Evolutionary conservation across 129 eudicot species (phyloP).

Genomic region (Centella asiatica): DNA sequence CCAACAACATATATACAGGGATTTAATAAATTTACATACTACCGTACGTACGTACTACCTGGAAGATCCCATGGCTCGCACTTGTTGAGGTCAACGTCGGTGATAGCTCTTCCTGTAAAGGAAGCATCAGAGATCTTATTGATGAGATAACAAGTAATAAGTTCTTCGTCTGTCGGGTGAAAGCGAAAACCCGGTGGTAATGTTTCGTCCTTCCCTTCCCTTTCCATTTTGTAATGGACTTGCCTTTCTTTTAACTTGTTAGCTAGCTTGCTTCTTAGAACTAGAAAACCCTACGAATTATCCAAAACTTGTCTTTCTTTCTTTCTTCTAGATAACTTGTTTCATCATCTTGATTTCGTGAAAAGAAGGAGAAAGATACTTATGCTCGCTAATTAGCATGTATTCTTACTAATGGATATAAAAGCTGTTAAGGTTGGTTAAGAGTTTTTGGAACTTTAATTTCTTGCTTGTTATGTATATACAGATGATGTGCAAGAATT

Average conservation of each 20-base stretch:
- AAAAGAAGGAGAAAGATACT: not conserved
- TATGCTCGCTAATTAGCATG: not conserved
- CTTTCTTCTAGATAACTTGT: conserved; percentile 5
- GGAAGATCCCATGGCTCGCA: conserved; percentile 9
- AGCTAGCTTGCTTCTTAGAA: conserved; percentile 1
- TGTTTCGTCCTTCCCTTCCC: conserved; percentile 24
- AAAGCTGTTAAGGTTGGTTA: not conserved
- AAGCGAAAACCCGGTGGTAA: conserved; percentile 6
- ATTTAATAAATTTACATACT: not conserved
- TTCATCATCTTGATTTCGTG: conserved; percentile 1
- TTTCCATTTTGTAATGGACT: too few relatives aligned
- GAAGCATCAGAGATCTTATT: not conserved
- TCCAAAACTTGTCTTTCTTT: too few relatives aligned
- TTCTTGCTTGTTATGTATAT: not conserved
- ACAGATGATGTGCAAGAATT: too few relatives aligned
- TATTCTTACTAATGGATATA: not conserved
- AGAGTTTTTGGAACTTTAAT: not conserved
- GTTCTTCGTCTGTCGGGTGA: conserved; percentile 5
- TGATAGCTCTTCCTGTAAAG: conserved; percentile 5
- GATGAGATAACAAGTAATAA: conserved; percentile 3
- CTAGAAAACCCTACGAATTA: conserved; percentile 5
- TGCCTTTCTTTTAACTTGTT: not conserved
- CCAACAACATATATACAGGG: not conserved
- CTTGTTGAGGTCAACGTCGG: conserved; percentile 8
- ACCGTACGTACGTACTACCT: not conserved